Evolutionary conservation across 2,329 filamentous ascomycete genomes (phyloP).

Genomic region (Atkinsonella texensis): DNA sequence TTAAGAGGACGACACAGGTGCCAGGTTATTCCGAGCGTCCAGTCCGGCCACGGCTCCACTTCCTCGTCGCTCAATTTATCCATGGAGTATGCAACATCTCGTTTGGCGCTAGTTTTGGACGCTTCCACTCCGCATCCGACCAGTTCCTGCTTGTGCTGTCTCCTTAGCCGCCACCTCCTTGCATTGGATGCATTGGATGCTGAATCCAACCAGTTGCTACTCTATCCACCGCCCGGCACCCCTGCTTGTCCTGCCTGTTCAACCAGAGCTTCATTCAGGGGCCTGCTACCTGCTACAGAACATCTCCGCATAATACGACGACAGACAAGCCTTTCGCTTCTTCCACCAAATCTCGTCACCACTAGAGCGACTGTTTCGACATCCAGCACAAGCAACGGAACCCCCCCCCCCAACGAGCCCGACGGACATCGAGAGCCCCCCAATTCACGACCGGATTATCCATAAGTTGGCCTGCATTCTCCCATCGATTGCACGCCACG

Average conservation of each 20-base stretch:
- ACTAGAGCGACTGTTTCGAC: neutral
- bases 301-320: conserved; percentile 3
- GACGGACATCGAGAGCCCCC: neutral
- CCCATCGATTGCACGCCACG: neutral
- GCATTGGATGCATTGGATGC: too few species aligned
- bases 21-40: too few species aligned
- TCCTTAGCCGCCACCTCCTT: neutral
- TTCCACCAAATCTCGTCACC: neutral
- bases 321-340: neutral
- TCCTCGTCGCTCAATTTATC: neutral
- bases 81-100: neutral
- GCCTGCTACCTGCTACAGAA: conserved; percentile 2
- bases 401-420: neutral
- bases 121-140: neutral
- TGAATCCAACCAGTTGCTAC: neutral
- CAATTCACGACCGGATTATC: neutral
- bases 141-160: neutral
- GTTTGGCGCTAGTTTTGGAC: neutral
- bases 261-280: conserved; percentile 1
- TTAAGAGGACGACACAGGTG: too few species aligned
- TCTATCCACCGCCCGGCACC: neutral
- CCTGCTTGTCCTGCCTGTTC: neutral
- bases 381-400: neutral
- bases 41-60: too few species aligned
- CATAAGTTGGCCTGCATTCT: neutral